Evolutionary conservation across 768 basidiomycete genomes (phyloP).

Genomic region (Boletus pseudo-olivaceus): DNA sequence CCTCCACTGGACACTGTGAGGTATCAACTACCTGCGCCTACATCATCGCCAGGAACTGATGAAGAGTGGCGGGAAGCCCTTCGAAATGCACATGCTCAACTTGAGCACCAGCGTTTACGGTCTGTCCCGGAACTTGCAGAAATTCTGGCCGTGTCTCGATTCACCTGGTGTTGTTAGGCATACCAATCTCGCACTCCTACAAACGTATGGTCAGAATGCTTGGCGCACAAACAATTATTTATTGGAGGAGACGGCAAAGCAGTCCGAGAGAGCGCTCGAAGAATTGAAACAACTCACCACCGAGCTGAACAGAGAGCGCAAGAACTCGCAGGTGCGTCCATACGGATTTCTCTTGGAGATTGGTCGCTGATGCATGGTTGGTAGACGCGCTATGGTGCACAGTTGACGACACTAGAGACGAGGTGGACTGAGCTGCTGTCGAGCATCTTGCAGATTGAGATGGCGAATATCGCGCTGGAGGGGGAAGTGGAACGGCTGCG

Average conservation of each 20-base stretch:
- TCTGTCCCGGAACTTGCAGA: conserved; percentile 29
- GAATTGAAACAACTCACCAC: conserved; percentile 74
- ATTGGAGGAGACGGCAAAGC: conserved; percentile 71
- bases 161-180: conserved; percentile 46
- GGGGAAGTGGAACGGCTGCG: conserved; percentile 67
- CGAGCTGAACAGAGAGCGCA: conserved; percentile 84
- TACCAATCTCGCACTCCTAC: conserved; percentile 76
- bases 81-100: conserved; percentile 73
- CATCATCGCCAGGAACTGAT: conserved; percentile 57
- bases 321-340: conserved; percentile 70
- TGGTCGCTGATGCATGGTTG: neutral
- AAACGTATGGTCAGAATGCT: conserved; percentile 86
- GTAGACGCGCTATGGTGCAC: conserved; percentile 74
- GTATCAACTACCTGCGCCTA: conserved; percentile 71
- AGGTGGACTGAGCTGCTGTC: conserved; percentile 94
- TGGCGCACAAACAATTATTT: conserved; percentile 92
- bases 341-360: neutral
- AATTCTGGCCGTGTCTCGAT: neutral
- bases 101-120: conserved; percentile 84
- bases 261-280: conserved; percentile 69
- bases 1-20: conserved; percentile 67
- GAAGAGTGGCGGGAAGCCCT: conserved; percentile 75
- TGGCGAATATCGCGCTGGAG: conserved; percentile 89
- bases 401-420: conserved; percentile 77
- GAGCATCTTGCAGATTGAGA: conserved; percentile 87